Conservation (phyloP, 257 asterid species). For the Handroanthus guayacan region DNA sequence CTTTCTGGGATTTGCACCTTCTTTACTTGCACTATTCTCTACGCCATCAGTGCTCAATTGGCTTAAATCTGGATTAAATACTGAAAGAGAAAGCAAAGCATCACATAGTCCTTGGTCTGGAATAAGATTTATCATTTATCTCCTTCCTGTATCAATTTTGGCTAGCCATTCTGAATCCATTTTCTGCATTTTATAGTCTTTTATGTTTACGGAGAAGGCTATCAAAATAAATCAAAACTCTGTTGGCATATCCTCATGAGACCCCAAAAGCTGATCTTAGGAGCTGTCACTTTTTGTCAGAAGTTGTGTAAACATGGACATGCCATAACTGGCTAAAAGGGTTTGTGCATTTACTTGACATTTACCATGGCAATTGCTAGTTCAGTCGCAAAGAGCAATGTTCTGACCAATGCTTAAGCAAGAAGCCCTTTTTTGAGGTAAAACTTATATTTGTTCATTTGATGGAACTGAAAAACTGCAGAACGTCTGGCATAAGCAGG, state of each 20-base stretch:
- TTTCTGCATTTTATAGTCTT: background rate
- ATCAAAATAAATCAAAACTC: background rate
- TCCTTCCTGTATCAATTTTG: background rate
- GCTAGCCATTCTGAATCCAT: background rate
- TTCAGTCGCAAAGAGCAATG: constrained; percentile 5
- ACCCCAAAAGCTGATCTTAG: background rate
- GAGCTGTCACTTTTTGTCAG: background rate
- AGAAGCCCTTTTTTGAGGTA: background rate
- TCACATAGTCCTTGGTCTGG: background rate
- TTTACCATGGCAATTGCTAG: constrained; percentile 4
- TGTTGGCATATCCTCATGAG: background rate
- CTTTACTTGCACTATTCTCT: too few species aligned
- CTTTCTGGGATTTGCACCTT: too few species aligned
- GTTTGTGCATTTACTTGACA: background rate
- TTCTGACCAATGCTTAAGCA: background rate
- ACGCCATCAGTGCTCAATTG: too few species aligned
- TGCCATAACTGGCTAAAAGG: background rate
- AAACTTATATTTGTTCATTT: constrained; percentile 12
- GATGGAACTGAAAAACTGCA: constrained; percentile 23
- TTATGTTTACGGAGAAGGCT: background rate
- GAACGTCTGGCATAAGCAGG: background rate
- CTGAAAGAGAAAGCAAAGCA: background rate
- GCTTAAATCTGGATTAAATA: background rate
- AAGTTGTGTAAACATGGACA: constrained; percentile 10
- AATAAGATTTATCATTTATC: background rate